phyloP scores from a whole-genome alignment of 2,329 filamentous ascomycete species.

The Scedosporium boydii region DNA sequence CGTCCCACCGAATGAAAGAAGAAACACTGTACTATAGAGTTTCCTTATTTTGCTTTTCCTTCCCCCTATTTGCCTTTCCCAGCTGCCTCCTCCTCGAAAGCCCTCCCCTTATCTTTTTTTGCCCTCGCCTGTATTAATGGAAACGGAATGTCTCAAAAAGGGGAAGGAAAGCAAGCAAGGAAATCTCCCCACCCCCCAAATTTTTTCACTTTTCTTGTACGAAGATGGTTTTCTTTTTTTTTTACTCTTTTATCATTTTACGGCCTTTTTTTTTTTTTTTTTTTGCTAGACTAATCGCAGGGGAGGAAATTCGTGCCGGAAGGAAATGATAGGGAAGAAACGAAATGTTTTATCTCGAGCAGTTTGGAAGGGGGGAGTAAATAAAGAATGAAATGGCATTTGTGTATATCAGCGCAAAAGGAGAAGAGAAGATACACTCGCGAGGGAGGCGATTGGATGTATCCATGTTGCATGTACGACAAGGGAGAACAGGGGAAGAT shows the following conservation, averaged over 20 bases:
- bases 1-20: conserved; percentile 1
- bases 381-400: background rate
- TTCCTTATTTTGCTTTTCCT: background rate
- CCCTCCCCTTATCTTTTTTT: background rate
- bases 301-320: background rate
- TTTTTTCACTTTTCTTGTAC: background rate
- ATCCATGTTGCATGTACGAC: background rate
- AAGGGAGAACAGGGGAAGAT: background rate
- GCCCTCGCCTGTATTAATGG: background rate
- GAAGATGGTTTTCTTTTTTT: background rate
- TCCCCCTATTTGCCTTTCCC: background rate
- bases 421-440: background rate
- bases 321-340: background rate
- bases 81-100: background rate
- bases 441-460: background rate
- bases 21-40: background rate
- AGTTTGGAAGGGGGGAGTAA: background rate
- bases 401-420: background rate
- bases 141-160: background rate
- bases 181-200: background rate
- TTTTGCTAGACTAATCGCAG: background rate
- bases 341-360: background rate
- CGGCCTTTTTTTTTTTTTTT: background rate
- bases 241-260: conserved; percentile 5
- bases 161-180: background rate